Evolutionary conservation across 192 early-diverging fungal species (phyloP), one percentile per base, ranked within the genome.

Genomic region (Chytriomyces sp.): DNA sequence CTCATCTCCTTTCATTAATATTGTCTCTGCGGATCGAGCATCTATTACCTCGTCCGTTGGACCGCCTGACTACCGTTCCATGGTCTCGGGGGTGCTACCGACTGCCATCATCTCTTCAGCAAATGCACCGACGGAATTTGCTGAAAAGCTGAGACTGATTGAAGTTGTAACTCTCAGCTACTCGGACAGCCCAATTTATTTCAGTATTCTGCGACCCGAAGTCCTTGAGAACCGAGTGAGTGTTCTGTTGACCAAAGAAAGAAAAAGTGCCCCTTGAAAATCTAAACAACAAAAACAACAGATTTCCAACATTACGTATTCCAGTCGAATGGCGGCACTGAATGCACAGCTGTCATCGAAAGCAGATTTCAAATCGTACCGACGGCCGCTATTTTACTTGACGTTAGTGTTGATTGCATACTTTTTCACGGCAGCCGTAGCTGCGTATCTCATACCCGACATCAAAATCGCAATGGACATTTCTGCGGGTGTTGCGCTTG

Each of bases 271-370:
- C 20, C 53, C 13, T 57, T 57, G 13, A n/a, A n/a, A 13, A n/a
- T 57, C 20, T 20, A 57, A n/a, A n/a, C 53, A 13, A 20, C 53
- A n/a, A 13, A 0, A 57, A n/a, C 20, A n/a, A 5, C 20, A 57
- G 53, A 57, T 57, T 57, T 57, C 53, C 13, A 57, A 57, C 53
- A 20, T 57, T 13, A 57, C 53, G 53, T 57, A 57, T 20, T 57
- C 53, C 20, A 57, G 16, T 57, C 53, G 53, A 13, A 57, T 57
- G 13, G 53, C 53, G 16, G 13, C 53, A 57, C 53, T 57, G 1
- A 57, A 57, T 5, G 53, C 53, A 20, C 53, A 57, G 20, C 53
- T 57, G 20, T 57, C 53, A 13, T 57, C 53, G 13, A 57, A 57
- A 57, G 5, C 53, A 20, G 53, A 57, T 57, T 57, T 57, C 20